Base-by-base conservation (phyloP, 1,139 yeast species). In the Yamadazyma trypodendri region DNA sequence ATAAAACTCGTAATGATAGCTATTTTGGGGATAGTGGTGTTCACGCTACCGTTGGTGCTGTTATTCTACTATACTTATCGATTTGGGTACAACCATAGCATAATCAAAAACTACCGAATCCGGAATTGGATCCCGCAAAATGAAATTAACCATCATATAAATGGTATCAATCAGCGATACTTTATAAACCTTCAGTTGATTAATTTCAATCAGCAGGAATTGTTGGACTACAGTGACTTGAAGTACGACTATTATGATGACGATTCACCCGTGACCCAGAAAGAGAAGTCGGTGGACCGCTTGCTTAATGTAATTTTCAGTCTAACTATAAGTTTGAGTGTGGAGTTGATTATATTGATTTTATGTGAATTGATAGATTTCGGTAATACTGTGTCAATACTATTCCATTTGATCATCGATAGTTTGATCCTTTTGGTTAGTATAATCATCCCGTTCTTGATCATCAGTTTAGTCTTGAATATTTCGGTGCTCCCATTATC, bases 351-450 rank as follows among this genome's bases (percentile, higher is more conserved):
- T 8, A 44, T 63, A 3, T 50, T 70, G 15, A 63, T 71, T 54
- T 55, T 70, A 60, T 58, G 67, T 42, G 75, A 70, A 45, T 56
- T 71, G 40, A 54, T 61, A 6, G 44, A 39, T 8, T 60, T 56
- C 28, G 37, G 51, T 20, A 50, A 49, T 18, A 56, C 53, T 11
- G 46, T 53, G 3, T 45, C 57, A 2, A 29, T 47, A 14, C 42
- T 63, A 15, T 66, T 69, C 45, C 59, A 59, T 28, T 34, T 59
- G 20, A 60, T 67, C 32, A 63, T 70, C 32, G 60, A 63, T 40
- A 37, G 55, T 10, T 50, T 71, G 38, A 61, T 67, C 35, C 32
- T 66, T 11, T 46, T 68, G 15, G 52, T 67, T 13, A 55, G 68
- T 1, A 41, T 61, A 3, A 49, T 65, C 3, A 57, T 62, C 35